These are phyloP conservation scores for Penicillium coffeae DNA, from an alignment of 495 filamentous ascomycete species.

Conservation along the genomic window DNA sequence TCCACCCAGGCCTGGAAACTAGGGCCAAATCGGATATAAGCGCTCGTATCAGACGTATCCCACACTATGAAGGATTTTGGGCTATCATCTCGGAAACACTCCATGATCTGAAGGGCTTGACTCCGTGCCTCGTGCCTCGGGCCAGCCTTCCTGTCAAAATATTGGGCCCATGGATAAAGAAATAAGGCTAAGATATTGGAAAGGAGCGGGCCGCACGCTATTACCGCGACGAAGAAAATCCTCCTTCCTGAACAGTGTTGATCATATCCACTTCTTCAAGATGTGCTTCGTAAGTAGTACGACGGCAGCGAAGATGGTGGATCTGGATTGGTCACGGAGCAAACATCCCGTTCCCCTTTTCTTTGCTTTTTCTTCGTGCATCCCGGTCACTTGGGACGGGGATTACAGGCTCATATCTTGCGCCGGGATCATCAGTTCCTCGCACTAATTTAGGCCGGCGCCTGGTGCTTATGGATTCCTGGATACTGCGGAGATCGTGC, in stretches of 20 bases:
- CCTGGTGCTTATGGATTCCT: slow-evolving; percentile 2
- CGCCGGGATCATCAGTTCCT: not conserved
- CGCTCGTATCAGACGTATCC: not conserved
- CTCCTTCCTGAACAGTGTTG: not conserved
- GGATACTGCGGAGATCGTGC: slow-evolving; percentile 4
- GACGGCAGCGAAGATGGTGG: too few species aligned
- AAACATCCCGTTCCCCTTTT: not conserved
- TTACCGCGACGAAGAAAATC: too few species aligned
- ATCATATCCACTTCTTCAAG: not conserved
- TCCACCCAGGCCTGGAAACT: not conserved
- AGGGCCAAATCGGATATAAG: not conserved
- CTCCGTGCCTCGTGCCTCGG: too few species aligned
- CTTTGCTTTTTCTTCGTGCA: not conserved
- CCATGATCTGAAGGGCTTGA: too few species aligned
- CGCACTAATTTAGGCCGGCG: slow-evolving; percentile 5
- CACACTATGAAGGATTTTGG: not conserved
- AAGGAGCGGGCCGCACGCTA: too few species aligned
- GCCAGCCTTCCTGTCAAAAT: not conserved
- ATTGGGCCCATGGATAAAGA: not conserved
- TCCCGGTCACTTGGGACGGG: not conserved
- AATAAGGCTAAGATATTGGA: not conserved
- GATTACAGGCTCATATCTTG: not conserved
- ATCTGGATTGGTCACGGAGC: not conserved
- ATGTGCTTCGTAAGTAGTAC: not conserved
- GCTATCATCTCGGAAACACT: not conserved